Percentiles rank a stretch among this genome's conserved stretches.
Conservation (phyloP, 352 stramenopile species). For the Phytophthora pini region DNA sequence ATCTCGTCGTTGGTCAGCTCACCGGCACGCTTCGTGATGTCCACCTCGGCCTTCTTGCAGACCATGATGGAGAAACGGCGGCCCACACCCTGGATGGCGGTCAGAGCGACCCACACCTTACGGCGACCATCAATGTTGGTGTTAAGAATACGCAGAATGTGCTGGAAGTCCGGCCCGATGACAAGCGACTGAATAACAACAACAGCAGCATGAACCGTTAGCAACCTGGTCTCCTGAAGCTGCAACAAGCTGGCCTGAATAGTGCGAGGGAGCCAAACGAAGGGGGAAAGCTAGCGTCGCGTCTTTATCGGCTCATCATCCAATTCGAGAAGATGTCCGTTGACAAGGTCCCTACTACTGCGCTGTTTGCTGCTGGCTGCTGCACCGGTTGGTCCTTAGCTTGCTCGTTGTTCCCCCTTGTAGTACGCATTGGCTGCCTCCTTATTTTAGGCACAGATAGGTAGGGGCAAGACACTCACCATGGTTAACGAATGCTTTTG, state of each 20-base stretch:
- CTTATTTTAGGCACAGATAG: constrained; percentile 5
- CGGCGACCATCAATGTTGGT: constrained; percentile 99
- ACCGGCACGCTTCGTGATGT: constrained; percentile 98
- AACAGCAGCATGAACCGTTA: constrained; percentile 17
- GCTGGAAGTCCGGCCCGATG: constrained; percentile 98
- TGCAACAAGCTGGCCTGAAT: not conserved
- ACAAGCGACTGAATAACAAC: constrained; percentile 77
- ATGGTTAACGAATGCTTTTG: constrained; percentile 89
- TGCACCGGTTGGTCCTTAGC: not conserved
- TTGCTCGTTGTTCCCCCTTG: not conserved
- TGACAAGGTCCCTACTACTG: constrained; percentile 8
- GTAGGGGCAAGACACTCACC: constrained; percentile 46
- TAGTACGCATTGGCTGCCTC: constrained; percentile 5
- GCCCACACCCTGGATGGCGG: constrained; percentile 87
- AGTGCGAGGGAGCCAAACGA: not conserved
- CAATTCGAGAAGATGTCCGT: not conserved
- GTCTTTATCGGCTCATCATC: not conserved
- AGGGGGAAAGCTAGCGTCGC: constrained; percentile 1
- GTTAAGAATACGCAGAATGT: constrained; percentile 99
- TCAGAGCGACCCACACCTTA: constrained; percentile 90
- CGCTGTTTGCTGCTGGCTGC: constrained; percentile 11
- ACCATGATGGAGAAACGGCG: constrained; percentile 93
- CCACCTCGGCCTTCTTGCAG: constrained; percentile 99
- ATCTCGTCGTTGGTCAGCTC: constrained; percentile 99
- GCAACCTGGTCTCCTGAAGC: not conserved